Evolutionary conservation across 2,329 filamentous ascomycete genomes (phyloP), one percentile per base, ranked within the genome.

Genomic region (Penicillium thymicola): DNA sequence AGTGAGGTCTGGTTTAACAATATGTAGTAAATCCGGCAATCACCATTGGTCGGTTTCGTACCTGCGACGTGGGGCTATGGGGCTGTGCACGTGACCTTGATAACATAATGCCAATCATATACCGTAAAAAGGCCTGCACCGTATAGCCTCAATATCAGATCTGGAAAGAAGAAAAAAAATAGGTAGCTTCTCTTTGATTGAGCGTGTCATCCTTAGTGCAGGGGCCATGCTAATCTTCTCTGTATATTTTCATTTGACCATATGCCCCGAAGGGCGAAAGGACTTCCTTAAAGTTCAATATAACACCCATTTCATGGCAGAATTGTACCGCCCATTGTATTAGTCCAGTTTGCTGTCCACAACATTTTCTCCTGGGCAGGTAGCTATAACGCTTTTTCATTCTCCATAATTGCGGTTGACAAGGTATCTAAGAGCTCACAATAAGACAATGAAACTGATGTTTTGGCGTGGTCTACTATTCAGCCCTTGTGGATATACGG

Each of bases 191-290:
- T 88, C 86, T 89, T 88, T 88, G 85, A 85, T 86, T 85, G 81
- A 88, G 86, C 86, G 87, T 92, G 89, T 92, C 89, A 93, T 92
- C 89, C 89, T 93, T 93, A 92, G 89, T 85, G 83, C 83, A 85
- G 83, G 83, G 87, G 86, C 86, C 86, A 89, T 89, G 87, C 87
- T 89, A 89, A 87, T 87, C 83, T 87, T 87, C 85, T 87, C 84
- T 87, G 82, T 85, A 84, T 84, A 81, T 81, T 83, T 84, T 82
- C 81, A 85, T 81, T 82, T 84, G 81, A 84, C 82, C 81, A 83
- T 81, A 82, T 82, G 77, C 61, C 74, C 76, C 75, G 70, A 76
- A 78, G 74, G 76, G 73, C 69, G 27, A 43, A 50, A 13, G 2
- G 5, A 8, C 0, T 2, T 30, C 36, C 47, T 41, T 50, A 42